Percentiles rank a stretch among this genome's conserved stretches.
These are phyloP conservation scores for Nitzschia sp. DNA, from an alignment of 108 stramenopile species.

Conservation along the genomic window DNA sequence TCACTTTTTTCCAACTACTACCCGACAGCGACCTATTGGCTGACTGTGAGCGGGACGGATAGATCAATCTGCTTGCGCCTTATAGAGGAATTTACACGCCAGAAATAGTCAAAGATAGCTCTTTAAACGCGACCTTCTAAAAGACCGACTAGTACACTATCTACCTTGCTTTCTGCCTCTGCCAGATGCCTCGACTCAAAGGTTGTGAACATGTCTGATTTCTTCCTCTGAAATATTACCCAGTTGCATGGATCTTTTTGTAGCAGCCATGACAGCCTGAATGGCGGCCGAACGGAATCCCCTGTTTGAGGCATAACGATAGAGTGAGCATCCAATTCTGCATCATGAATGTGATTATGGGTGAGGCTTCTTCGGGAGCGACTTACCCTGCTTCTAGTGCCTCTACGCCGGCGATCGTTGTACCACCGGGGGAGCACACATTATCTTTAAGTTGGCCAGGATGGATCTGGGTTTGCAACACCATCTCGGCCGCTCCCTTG, in stretches of 20 bases:
- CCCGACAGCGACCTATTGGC: too few species aligned
- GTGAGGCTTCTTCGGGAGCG: too few species aligned
- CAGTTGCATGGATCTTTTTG: conserved; percentile 76
- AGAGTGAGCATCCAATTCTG: conserved; percentile 52
- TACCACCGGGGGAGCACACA: conserved; percentile 92
- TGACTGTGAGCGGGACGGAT: too few species aligned
- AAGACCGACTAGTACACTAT: too few species aligned
- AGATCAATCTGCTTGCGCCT: too few species aligned
- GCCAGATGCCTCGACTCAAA: too few species aligned
- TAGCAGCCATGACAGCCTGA: conserved; percentile 74
- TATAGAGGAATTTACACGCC: too few species aligned
- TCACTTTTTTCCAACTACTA: too few species aligned
- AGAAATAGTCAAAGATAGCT: too few species aligned
- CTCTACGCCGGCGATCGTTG: conserved; percentile 94
- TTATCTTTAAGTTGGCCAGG: conserved; percentile 91
- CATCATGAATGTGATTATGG: too few species aligned
- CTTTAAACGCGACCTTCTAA: too few species aligned
- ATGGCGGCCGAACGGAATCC: conserved; percentile 76
- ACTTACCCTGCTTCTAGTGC: conserved; percentile 89
- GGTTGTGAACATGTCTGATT: conserved; percentile 63
- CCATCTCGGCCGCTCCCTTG: conserved; percentile 96
- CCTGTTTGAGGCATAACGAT: conserved; percentile 30
- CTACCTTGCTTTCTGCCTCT: too few species aligned
- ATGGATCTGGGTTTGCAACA: conserved; percentile 87
- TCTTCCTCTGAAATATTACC: conserved; percentile 71